phyloP scores from a whole-genome alignment of 1,284 basidiomycete genomes.

The Termitomyces sp. region DNA sequence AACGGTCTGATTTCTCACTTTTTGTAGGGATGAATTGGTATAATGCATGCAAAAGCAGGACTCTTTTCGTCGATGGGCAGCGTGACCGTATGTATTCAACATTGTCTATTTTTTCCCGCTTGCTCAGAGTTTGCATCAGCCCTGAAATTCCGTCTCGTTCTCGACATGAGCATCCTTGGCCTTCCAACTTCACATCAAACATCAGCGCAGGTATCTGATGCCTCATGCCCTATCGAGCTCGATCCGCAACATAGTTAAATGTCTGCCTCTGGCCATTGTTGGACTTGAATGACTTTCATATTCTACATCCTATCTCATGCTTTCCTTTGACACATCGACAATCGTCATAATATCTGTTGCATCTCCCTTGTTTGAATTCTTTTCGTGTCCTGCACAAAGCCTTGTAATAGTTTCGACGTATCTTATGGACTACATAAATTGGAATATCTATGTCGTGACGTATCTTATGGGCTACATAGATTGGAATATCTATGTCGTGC shows the following conservation, averaged over 20 bases:
- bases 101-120: neutral
- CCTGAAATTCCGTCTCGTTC: constrained; percentile 60
- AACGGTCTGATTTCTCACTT: constrained; percentile 2
- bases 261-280: neutral
- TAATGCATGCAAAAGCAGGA: constrained; percentile 67
- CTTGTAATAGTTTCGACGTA: constrained; percentile 16
- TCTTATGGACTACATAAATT: constrained; percentile 12
- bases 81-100: constrained; percentile 53
- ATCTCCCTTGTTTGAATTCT: constrained; percentile 6
- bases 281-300: constrained; percentile 6
- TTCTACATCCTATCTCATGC: constrained; percentile 11
- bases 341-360: constrained; percentile 13
- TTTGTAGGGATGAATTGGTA: constrained; percentile 71
- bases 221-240: constrained; percentile 75
- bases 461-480: neutral
- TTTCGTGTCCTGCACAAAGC: constrained; percentile 8
- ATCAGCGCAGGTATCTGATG: constrained; percentile 56
- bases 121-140: constrained; percentile 33
- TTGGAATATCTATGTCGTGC: no score
- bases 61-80: constrained; percentile 40
- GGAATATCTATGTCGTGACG: no score
- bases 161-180: constrained; percentile 70
- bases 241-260: constrained; percentile 42
- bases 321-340: constrained; percentile 12
- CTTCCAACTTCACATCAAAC: constrained; percentile 50